Conservation (phyloP, 129 eudicot genomes). For the Centaurea solstitialis region DNA sequence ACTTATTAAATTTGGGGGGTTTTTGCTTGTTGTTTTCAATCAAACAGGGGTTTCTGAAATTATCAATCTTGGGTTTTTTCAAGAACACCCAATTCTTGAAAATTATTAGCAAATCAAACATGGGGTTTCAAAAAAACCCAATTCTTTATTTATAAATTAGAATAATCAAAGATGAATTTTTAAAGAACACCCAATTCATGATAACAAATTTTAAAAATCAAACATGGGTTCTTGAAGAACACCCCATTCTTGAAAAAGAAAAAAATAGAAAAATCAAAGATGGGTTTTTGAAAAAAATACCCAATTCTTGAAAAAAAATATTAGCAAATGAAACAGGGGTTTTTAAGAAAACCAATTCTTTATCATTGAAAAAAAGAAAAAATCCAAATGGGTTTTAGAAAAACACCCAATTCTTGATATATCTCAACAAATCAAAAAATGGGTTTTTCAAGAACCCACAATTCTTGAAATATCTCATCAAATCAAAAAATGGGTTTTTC, state of each 20-base stretch:
- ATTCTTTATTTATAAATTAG: not conserved
- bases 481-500: not conserved
- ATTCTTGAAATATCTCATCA: not conserved
- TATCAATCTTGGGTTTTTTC: not conserved
- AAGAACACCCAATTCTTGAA: constrained; percentile 12
- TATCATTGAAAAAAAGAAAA: not conserved
- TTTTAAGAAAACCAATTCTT: not conserved
- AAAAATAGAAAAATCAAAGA: too few relatives aligned
- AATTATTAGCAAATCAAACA: not conserved
- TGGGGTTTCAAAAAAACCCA: constrained; percentile 1
- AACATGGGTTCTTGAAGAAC: not conserved
- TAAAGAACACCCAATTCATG: not conserved
- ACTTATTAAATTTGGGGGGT: not conserved
- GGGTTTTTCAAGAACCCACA: constrained; percentile 6
- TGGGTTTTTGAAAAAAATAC: too few relatives aligned
- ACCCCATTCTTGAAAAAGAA: not conserved
- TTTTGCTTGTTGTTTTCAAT: not conserved
- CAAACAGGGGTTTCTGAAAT: not conserved
- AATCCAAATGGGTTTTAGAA: too few relatives aligned
- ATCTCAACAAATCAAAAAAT: too few relatives aligned
- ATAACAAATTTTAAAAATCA: not conserved
- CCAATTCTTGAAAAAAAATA: too few relatives aligned
- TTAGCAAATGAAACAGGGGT: too few relatives aligned
- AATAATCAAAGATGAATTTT: not conserved
- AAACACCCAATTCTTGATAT: not conserved